Conservation (phyloP, 345 rosid species). For the Populus ilicifolia region DNA sequence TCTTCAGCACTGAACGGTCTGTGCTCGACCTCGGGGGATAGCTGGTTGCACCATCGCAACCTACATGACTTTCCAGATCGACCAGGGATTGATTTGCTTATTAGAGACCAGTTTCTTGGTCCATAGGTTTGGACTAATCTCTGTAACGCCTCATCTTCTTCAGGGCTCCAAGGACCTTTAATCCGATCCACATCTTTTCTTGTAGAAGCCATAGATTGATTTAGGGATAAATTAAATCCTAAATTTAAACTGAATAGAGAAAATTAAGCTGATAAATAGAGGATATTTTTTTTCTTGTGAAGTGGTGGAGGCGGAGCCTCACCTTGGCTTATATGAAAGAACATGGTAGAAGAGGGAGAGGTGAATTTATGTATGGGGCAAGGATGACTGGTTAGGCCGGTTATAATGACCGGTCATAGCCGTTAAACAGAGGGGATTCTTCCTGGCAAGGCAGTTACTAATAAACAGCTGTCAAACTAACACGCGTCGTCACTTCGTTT, state of each 20-base stretch:
- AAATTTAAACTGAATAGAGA: background rate
- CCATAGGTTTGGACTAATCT: conserved; percentile 69
- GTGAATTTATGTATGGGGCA: conserved; percentile 27
- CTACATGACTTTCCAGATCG: conserved; percentile 89
- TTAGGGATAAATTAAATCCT: background rate
- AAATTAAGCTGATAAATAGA: background rate
- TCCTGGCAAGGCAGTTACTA: conserved; percentile 67
- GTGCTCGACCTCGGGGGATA: conserved; percentile 90
- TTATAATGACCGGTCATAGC: conserved; percentile 48
- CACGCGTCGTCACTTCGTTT: conserved; percentile 42
- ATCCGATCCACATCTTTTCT: conserved; percentile 72
- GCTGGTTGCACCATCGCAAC: conserved; percentile 94
- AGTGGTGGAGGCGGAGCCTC: conserved; percentile 45
- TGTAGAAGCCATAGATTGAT: conserved; percentile 31
- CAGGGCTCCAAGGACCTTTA: conserved; percentile 97
- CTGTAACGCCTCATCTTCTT: conserved; percentile 79
- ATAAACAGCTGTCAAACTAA: conserved; percentile 55
- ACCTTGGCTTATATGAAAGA: conserved; percentile 14
- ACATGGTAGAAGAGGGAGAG: background rate
- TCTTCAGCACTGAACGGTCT: conserved; percentile 71
- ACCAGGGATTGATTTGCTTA: conserved; percentile 91
- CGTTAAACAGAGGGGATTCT: conserved; percentile 39
- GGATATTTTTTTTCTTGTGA: background rate
- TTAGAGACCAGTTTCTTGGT: conserved; percentile 88
- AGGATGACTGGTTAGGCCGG: conserved; percentile 54